A percentile compares a stretch with the other conserved stretches of the same genome.
These are phyloP conservation scores for Lagerstroemia speciosa DNA, from an alignment of 345 rosid species.

Conservation along the genomic window DNA sequence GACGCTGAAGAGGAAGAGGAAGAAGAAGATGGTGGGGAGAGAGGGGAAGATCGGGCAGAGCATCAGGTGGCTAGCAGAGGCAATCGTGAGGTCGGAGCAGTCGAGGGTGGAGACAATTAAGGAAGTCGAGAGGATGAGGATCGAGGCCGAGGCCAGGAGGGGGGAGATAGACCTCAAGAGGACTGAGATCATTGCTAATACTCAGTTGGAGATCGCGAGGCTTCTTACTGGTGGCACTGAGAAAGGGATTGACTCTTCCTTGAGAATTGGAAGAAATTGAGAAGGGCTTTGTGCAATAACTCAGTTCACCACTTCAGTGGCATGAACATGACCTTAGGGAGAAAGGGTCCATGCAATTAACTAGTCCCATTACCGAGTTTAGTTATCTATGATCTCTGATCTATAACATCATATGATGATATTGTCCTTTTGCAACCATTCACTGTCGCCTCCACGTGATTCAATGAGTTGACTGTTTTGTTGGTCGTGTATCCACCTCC, in stretches of 20 bases:
- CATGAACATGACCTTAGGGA: too few species aligned
- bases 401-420: not conserved
- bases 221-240: constrained; percentile 44
- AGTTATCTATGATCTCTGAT: not conserved
- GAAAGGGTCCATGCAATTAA: not conserved
- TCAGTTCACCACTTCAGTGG: too few species aligned
- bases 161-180: constrained; percentile 85
- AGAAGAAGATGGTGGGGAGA: constrained; percentile 10
- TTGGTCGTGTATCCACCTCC: too few species aligned
- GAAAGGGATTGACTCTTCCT: constrained; percentile 66
- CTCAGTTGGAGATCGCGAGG: constrained; percentile 88
- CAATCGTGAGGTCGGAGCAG: constrained; percentile 76
- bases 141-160: constrained; percentile 76
- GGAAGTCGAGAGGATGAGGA: constrained; percentile 84
- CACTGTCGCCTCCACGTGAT: too few species aligned
- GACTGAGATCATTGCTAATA: constrained; percentile 77
- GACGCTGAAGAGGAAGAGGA: constrained; percentile 28
- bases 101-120: constrained; percentile 82
- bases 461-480: too few species aligned
- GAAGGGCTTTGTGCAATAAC: too few species aligned
- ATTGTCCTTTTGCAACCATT: too few species aligned
- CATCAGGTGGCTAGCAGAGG: constrained; percentile 80
- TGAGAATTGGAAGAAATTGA: constrained; percentile 76
- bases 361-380: not conserved
- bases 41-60: constrained; percentile 66